A percentile compares a stretch with the other conserved stretches of the same genome.
Conservation (phyloP, 306 rosid species). For the Heteromeles arbutifolia region DNA sequence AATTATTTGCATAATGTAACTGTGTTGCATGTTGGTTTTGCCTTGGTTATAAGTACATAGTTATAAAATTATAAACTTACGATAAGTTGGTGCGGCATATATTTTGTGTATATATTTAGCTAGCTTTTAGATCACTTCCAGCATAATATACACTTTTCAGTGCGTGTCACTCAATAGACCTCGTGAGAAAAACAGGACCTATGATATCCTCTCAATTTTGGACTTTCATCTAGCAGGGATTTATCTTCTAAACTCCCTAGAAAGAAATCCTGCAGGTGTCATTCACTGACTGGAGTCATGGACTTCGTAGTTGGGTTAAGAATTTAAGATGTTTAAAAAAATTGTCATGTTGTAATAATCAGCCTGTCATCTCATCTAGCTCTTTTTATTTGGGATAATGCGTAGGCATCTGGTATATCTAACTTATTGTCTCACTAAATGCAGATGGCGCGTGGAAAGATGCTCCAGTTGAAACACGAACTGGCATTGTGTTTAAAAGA, state of each 20-base stretch:
- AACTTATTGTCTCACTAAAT: conserved; percentile 5
- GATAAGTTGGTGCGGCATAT: background rate
- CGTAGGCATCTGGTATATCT: conserved; percentile 4
- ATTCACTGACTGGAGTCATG: background rate
- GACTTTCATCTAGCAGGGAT: background rate
- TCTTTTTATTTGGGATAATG: background rate
- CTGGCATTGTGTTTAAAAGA: conserved; percentile 70
- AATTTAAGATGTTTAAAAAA: background rate
- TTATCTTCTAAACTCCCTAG: background rate
- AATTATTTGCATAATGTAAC: conserved; percentile 8
- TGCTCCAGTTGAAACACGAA: conserved; percentile 62
- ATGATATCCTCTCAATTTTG: background rate
- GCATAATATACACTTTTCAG: background rate
- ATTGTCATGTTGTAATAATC: background rate
- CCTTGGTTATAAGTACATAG: background rate
- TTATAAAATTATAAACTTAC: background rate
- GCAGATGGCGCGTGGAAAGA: conserved; percentile 73
- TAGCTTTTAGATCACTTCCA: background rate
- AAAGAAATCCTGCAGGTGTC: background rate
- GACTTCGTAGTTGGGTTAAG: background rate
- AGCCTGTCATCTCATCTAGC: background rate
- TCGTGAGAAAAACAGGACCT: background rate
- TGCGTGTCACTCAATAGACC: background rate
- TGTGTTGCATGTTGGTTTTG: conserved; percentile 17
- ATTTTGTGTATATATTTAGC: background rate